Evolutionary conservation across 1,139 yeast species (phyloP).

Genomic region (Saccharomyces pastorianus): DNA sequence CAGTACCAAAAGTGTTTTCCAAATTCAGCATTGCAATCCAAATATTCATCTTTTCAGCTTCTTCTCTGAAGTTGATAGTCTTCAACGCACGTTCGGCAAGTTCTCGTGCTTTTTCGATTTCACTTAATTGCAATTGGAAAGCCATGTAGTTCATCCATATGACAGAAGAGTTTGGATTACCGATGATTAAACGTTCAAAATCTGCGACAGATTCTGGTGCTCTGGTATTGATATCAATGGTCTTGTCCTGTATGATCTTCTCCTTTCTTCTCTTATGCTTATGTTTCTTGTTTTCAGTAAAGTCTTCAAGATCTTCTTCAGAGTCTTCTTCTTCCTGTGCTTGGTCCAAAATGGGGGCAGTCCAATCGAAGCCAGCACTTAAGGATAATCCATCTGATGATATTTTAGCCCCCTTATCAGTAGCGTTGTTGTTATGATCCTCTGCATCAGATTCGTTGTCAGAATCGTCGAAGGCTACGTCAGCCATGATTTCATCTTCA

Average conservation of each 20-base stretch:
- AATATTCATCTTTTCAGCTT: conserved; percentile 82
- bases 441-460: conserved; percentile 19
- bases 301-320: conserved; percentile 49
- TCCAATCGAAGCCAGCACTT: conserved; percentile 81
- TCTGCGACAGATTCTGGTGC: conserved; percentile 89
- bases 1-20: conserved; percentile 88
- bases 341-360: conserved; percentile 79
- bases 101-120: conserved; percentile 88
- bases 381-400: conserved; percentile 55
- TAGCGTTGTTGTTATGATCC: conserved; percentile 12
- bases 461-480: conserved; percentile 17
- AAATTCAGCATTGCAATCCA: conserved; percentile 94
- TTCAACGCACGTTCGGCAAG: conserved; percentile 87
- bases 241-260: conserved; percentile 60
- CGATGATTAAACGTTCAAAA: conserved; percentile 82
- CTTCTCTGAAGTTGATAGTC: conserved; percentile 85
- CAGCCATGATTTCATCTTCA: conserved; percentile 25
- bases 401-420: conserved; percentile 19
- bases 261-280: conserved; percentile 40
- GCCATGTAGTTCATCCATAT: conserved; percentile 99
- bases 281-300: conserved; percentile 37
- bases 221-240: conserved; percentile 73
- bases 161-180: conserved; percentile 88
- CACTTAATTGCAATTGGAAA: conserved; percentile 90
- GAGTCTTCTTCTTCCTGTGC: conserved; percentile 50